Base-by-base conservation (phyloP, 2,329 filamentous ascomycete genomes). In the Beauveria sp. region DNA sequence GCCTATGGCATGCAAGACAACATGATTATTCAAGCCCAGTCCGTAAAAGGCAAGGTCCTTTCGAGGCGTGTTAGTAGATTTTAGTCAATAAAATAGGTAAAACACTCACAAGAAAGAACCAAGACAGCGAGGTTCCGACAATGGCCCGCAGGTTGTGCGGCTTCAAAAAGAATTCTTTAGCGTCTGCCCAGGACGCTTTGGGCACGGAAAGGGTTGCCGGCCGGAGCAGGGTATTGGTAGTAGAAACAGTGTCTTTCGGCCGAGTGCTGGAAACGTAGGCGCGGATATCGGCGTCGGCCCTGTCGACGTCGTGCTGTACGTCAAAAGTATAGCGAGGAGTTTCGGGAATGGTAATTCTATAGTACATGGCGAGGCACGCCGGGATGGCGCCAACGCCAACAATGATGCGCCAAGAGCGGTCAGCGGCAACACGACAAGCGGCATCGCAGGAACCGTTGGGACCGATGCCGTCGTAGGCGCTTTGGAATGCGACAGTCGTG, bases 301-400 rank as follows among this genome's bases (percentile, higher is more conserved):
- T 89, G 72, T 90, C 83, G 34, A 90, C 80, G 68, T 94, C 89
- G 62, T 85, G 86, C 30, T 85, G 81, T 2, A 94, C 84, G 71
- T 94, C 90, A 66, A 92, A 91, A 1, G 90, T 92, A 72, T 92
- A 93, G 43, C 89, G 84, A 43, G 90, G 89, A 3, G 90, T 92
- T 75, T 94, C 91, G 9, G 90, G 90, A 62, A 94, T 92, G 24
- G 90, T 93, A 57, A 94, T 82, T 64, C 90, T 88, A 75, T 90
- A 94, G 74, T 92, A 93, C n/a, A 94, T 79, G 14, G 90, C 90
- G 62, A 92, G 81, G 67, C 85, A 89, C 3, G 88, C 90, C 0
- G 90, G 90, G 10, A 94, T 76, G 14, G 88, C 89, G 43, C 90
- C 90, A 63, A 92, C 85, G 16, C 89, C 90, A 61, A 94, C 87